Conservation (phyloP, 805 yeast species). For the Wickerhamiella domercqiae region DNA sequence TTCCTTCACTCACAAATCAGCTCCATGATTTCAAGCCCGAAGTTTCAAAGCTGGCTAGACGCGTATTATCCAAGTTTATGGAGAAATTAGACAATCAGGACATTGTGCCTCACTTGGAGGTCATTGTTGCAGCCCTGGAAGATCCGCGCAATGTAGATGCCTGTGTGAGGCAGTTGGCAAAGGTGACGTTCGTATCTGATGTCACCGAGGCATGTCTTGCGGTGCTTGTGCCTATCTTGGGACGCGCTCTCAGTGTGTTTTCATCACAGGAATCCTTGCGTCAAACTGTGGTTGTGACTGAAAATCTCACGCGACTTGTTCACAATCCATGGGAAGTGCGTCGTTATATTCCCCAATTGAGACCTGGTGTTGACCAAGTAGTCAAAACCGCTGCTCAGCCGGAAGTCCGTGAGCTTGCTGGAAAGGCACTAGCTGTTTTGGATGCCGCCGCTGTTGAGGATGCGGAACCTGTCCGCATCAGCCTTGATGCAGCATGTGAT, state of each 20-base stretch:
- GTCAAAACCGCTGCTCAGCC: slow-evolving; percentile 84
- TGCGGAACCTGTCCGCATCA: slow-evolving; percentile 60
- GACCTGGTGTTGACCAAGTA: slow-evolving; percentile 87
- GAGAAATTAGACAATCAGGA: slow-evolving; percentile 84
- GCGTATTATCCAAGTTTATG: slow-evolving; percentile 55
- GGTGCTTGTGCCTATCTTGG: slow-evolving; percentile 78
- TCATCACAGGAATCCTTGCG: slow-evolving; percentile 92
- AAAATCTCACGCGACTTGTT: slow-evolving; percentile 87
- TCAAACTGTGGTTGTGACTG: slow-evolving; percentile 91
- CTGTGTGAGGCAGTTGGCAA: slow-evolving; percentile 75
- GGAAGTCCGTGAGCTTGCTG: slow-evolving; percentile 88
- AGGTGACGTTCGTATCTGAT: slow-evolving; percentile 95
- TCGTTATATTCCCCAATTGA: slow-evolving; percentile 63
- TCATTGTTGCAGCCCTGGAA: slow-evolving; percentile 76
- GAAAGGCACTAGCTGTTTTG: slow-evolving; percentile 69
- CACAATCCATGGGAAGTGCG: slow-evolving; percentile 88
- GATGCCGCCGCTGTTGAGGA: slow-evolving; percentile 70
- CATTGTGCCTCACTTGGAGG: slow-evolving; percentile 67
- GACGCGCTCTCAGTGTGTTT: slow-evolving; percentile 71
- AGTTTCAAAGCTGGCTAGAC: slow-evolving; percentile 69
- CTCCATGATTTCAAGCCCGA: slow-evolving; percentile 96
- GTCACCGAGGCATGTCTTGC: slow-evolving; percentile 94
- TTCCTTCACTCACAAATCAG: slow-evolving; percentile 77
- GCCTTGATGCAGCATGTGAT: slow-evolving; percentile 35
- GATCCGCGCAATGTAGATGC: slow-evolving; percentile 80